Percentiles rank a stretch among this genome's conserved stretches.
phyloP scores from a whole-genome alignment of 2,329 filamentous ascomycete species.

The Mycogone perniciosa region DNA sequence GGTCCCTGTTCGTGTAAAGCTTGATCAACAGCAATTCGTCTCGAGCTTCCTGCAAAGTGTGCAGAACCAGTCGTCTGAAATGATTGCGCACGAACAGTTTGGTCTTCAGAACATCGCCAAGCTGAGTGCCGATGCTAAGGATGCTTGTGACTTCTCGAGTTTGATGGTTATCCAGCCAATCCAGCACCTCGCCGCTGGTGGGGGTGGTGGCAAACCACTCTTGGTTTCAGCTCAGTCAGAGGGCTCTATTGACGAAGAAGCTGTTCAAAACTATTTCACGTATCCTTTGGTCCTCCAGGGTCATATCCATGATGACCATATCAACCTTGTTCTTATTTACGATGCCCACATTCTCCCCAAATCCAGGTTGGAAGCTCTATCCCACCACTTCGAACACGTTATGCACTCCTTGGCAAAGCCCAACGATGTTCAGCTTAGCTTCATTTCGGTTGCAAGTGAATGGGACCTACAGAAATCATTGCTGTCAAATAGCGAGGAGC shows the following conservation, averaged over 20 bases:
- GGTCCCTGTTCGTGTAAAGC: constrained; percentile 1
- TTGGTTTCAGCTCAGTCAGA: neutral
- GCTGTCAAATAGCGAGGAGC: too few species aligned
- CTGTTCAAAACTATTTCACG: constrained; percentile 4
- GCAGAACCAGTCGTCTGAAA: constrained; percentile 4
- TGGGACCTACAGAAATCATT: neutral
- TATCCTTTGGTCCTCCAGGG: constrained; percentile 6
- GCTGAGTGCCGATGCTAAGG: constrained; percentile 9
- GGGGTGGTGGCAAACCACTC: neutral
- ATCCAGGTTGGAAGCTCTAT: neutral
- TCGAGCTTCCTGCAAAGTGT: neutral
- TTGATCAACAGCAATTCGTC: neutral
- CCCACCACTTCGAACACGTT: constrained; percentile 5
- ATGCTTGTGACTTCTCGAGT: constrained; percentile 9
- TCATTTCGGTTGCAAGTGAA: neutral
- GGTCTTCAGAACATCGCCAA: constrained; percentile 6
- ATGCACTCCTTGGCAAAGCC: neutral
- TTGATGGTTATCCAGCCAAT: constrained; percentile 12
- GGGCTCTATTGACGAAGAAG: neutral
- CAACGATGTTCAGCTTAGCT: neutral
- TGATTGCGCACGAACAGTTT: constrained; percentile 6
- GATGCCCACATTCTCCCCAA: neutral
- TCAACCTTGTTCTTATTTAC: constrained; percentile 3
- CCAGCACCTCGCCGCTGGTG: neutral
- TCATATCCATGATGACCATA: neutral